phyloP scores from a whole-genome alignment of 2,329 filamentous ascomycete genomes.

The Cladosporium sp. region DNA sequence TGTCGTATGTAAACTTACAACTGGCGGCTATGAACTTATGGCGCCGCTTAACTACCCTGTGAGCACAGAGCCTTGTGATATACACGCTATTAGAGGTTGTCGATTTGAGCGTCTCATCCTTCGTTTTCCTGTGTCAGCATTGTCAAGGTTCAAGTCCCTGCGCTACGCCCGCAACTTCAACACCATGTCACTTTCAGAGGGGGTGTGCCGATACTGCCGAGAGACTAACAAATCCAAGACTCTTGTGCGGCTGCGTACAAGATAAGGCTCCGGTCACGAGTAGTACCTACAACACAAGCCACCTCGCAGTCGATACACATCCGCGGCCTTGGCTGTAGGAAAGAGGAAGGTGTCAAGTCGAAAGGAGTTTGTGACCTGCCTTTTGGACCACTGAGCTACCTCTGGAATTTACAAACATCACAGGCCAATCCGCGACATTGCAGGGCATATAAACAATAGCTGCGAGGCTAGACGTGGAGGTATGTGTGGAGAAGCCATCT shows the following conservation, averaged over 20 bases:
- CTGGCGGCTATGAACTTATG: not conserved
- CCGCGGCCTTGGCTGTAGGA: not conserved
- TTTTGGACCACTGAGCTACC: not conserved
- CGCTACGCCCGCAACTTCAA: not conserved
- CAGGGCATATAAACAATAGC: not conserved
- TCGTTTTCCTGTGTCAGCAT: not conserved
- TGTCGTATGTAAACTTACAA: not conserved
- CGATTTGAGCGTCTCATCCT: not conserved
- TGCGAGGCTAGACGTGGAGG: not conserved
- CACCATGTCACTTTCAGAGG: not conserved
- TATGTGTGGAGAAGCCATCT: not conserved
- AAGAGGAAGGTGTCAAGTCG: not conserved
- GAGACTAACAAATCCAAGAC: conserved; percentile 1
- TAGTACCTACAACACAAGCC: not conserved
- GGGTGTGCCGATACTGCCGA: not conserved
- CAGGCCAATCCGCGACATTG: not conserved
- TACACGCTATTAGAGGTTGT: not conserved
- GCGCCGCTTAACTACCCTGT: not conserved
- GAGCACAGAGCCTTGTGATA: not conserved
- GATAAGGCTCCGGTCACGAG: conserved; percentile 4
- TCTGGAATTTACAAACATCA: not conserved
- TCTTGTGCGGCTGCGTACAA: not conserved
- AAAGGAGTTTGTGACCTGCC: not conserved
- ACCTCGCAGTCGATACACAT: not conserved
- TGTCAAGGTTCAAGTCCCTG: not conserved